phyloP scores from a whole-genome alignment of 345 rosid species.

The Corchorus olitorius region DNA sequence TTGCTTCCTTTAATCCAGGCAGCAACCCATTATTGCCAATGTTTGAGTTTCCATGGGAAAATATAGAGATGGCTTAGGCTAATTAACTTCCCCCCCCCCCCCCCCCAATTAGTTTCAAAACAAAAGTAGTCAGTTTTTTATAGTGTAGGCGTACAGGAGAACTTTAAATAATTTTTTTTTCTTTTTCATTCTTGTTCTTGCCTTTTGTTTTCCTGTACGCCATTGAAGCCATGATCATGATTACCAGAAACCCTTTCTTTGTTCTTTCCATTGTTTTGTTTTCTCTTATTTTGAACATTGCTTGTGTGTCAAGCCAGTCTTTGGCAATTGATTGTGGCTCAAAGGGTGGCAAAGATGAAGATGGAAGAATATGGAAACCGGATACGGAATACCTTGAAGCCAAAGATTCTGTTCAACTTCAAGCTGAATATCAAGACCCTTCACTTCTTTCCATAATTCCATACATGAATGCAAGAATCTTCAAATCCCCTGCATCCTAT shows the following conservation, averaged over 20 bases:
- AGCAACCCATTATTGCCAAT: slow-evolving; percentile 7
- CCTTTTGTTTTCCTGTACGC: slow-evolving; percentile 35
- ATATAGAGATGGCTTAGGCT: slow-evolving; percentile 8
- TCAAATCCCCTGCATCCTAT: slow-evolving; percentile 55
- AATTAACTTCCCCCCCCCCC: too few relatives aligned
- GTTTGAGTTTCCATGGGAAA: slow-evolving; percentile 29
- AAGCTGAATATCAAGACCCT: slow-evolving; percentile 67
- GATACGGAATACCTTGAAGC: slow-evolving; percentile 51
- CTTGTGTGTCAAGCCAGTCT: slow-evolving; percentile 29
- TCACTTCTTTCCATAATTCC: slow-evolving; percentile 64
- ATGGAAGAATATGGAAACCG: slow-evolving; percentile 63
- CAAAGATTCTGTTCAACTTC: slow-evolving; percentile 33
- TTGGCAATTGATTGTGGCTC: slow-evolving; percentile 62
- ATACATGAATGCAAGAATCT: slow-evolving; percentile 74
- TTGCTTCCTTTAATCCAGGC: slow-evolving; percentile 37
- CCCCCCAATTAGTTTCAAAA: neutral
- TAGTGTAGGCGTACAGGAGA: slow-evolving; percentile 33
- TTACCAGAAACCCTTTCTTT: slow-evolving; percentile 24
- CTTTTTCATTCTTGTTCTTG: neutral
- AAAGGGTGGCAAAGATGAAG: slow-evolving; percentile 47
- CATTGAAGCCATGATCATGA: slow-evolving; percentile 40
- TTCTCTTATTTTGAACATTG: slow-evolving; percentile 26
- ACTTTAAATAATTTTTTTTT: neutral
- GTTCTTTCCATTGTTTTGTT: slow-evolving; percentile 30
- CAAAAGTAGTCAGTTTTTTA: neutral